These are phyloP conservation scores for Macadamia integrifolia DNA, from an alignment of 164 flowering plant species.

Conservation along the genomic window DNA sequence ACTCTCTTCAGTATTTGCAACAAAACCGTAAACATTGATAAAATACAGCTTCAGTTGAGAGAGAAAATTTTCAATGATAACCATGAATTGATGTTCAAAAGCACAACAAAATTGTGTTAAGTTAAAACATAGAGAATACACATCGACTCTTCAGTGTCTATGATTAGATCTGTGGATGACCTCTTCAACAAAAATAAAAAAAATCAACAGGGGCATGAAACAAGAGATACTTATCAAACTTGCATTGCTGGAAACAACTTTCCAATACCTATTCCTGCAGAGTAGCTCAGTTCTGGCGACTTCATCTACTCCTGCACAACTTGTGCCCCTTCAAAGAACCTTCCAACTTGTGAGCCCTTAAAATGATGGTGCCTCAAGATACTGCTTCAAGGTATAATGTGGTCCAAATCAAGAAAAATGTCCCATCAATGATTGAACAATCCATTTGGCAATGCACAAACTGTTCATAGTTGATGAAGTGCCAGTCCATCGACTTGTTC, in stretches of 20 bases:
- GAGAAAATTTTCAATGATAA: too few species aligned
- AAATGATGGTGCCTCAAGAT: background rate
- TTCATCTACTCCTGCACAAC: background rate
- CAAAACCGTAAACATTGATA: too few species aligned
- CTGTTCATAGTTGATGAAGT: background rate
- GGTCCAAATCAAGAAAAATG: background rate
- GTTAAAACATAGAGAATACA: too few species aligned
- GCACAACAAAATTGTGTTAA: too few species aligned
- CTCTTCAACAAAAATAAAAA: background rate
- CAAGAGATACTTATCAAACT: background rate
- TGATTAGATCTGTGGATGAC: too few species aligned
- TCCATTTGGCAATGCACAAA: background rate
- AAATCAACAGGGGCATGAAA: background rate
- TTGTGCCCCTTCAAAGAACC: background rate
- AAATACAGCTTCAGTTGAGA: too few species aligned
- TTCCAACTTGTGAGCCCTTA: background rate
- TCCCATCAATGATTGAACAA: background rate
- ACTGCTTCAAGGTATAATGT: background rate
- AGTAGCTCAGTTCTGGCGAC: background rate
- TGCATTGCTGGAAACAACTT: background rate
- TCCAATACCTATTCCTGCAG: background rate
- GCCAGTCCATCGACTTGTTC: background rate
- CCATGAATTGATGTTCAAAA: too few species aligned
- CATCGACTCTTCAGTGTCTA: too few species aligned
- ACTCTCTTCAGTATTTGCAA: too few species aligned